Evolutionary conservation across 345 rosid species (phyloP), one percentile per base, ranked within the genome.

Genomic region (Anastatica hierochuntica): DNA sequence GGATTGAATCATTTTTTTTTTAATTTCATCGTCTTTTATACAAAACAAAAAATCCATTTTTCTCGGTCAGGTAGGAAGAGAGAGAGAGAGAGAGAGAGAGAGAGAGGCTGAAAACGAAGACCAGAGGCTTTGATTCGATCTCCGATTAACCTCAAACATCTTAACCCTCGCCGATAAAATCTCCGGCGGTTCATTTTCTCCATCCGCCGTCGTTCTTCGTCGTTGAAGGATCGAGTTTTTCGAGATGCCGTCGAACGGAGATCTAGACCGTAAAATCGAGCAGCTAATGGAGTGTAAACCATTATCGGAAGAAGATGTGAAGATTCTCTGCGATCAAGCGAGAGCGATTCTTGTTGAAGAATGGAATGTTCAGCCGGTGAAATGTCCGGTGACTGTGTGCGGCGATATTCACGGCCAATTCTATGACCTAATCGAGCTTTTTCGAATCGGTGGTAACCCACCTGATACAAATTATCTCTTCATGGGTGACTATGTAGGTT

Each of bases 321-420:
- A 67, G 87, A 66, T 77, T 53, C 85, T 92, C 3, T 92, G 98
- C 80, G 98, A 92, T 64, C 90, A 92, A 49, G 98, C 98, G 12
- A 79, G 84, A 38, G 94, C 90, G 73, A 81, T 92, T 63, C 87
- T 92, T 29, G 95, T 85, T 7, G 98, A 92, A 76, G 98, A 92
- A 74, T 92, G 90, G 94, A 92, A 92, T 81, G 98, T 92, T 36
- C 98, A 92, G 81, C 94, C 95, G 23, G 98, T 92, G 16, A 92
- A 92, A 76, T 92, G 98, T 64, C 98, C 98, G 36, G 98, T 92
- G 52, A 92, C 98, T 15, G 88, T 92, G 37, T 92, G 98, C 66
- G 98, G 98, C 33, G 98, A 92, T 79, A 92, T 92, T 48, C 98
- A 92, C 63, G 98, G 98, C 9, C 98, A 92, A 80, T 92, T 92